Evolutionary conservation across 208 protist species (phyloP).

Genomic region (Endotrypanum monterogeii): DNA sequence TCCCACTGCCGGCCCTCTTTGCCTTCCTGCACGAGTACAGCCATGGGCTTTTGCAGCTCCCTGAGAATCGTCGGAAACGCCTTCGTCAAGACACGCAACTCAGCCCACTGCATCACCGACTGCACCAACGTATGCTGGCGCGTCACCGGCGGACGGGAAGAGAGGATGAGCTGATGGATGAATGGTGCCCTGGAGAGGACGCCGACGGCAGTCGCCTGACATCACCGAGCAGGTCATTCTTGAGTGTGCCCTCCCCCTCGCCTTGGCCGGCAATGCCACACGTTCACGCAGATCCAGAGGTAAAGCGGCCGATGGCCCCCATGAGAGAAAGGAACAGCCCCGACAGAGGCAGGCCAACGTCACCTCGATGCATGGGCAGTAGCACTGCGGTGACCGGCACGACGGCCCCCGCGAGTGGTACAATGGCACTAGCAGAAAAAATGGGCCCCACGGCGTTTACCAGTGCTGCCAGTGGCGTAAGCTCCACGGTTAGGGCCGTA

Average conservation of each 20-base stretch:
- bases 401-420: not conserved
- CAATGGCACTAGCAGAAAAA: not conserved
- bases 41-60: slow-evolving; percentile 63
- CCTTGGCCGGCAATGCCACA: slow-evolving; percentile 2
- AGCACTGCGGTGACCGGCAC: slow-evolving; percentile 5
- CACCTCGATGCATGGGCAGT: not conserved
- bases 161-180: slow-evolving; percentile 47
- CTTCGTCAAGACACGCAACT: slow-evolving; percentile 26
- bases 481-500: slow-evolving; percentile 16
- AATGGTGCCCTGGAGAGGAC: slow-evolving; percentile 17
- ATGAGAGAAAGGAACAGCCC: not conserved
- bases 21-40: slow-evolving; percentile 82
- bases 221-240: not conserved
- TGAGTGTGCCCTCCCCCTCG: not conserved
- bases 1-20: slow-evolving; percentile 56
- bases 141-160: slow-evolving; percentile 38
- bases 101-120: slow-evolving; percentile 39
- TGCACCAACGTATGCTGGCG: slow-evolving; percentile 71
- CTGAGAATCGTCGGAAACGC: slow-evolving; percentile 67
- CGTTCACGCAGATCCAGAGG: not conserved
- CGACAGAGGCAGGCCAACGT: not conserved
- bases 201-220: not conserved
- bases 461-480: not conserved
- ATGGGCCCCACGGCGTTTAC: not conserved
- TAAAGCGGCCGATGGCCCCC: not conserved